phyloP scores from a whole-genome alignment of 2,329 filamentous ascomycete species.

The Penicillium sp. region DNA sequence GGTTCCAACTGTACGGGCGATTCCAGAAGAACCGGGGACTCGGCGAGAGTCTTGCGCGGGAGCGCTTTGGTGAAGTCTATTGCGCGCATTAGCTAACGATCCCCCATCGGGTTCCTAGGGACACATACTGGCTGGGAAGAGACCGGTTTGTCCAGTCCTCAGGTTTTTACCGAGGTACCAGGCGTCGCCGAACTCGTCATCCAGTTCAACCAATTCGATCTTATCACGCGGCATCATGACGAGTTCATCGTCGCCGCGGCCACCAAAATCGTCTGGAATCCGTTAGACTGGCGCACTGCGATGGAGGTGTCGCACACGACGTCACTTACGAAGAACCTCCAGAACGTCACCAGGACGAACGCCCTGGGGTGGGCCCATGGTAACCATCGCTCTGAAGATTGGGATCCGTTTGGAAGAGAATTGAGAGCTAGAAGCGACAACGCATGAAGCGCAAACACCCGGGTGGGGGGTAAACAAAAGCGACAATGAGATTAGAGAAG shows the following conservation, averaged over 20 bases:
- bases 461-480: constrained; percentile 14
- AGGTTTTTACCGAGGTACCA: constrained; percentile 62
- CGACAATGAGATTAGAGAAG: constrained; percentile 8
- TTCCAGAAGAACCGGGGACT: constrained; percentile 10
- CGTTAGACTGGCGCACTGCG: constrained; percentile 11
- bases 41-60: constrained; percentile 4
- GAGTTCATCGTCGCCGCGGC: constrained; percentile 90
- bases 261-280: constrained; percentile 81
- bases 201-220: constrained; percentile 64
- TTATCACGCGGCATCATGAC: constrained; percentile 75
- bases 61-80: constrained; percentile 21
- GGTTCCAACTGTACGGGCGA: constrained; percentile 17
- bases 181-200: constrained; percentile 68
- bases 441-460: constrained; percentile 34
- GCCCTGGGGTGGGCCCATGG: constrained; percentile 34
- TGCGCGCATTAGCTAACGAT: not conserved
- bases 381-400: constrained; percentile 6
- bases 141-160: constrained; percentile 43
- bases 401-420: constrained; percentile 1
- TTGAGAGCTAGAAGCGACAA: constrained; percentile 13
- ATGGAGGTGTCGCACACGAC: constrained; percentile 10
- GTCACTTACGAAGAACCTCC: constrained; percentile 48
- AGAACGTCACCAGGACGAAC: constrained; percentile 46
- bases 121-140: constrained; percentile 51
- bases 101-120: not conserved